These are phyloP conservation scores for Hypoxylon rubiginosum DNA, from an alignment of 2,329 filamentous ascomycete species.

Conservation along the genomic window DNA sequence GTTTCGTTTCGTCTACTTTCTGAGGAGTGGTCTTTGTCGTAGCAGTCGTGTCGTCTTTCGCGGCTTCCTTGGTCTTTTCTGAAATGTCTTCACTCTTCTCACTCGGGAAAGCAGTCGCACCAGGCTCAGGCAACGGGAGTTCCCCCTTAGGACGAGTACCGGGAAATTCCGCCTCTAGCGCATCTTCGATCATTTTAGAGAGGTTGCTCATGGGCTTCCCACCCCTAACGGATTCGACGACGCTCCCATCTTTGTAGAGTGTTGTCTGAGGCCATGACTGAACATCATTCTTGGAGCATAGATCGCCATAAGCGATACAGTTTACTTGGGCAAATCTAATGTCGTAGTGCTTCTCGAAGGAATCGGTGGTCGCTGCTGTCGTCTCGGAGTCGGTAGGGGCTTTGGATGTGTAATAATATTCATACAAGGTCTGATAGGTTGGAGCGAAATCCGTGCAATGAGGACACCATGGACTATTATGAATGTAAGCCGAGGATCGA, in stretches of 20 bases:
- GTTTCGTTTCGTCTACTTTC: slow-evolving; percentile 53
- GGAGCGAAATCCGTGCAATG: slow-evolving; percentile 87
- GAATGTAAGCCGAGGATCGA: slow-evolving; percentile 15
- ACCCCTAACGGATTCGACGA: slow-evolving; percentile 74
- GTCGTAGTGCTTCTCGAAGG: slow-evolving; percentile 85
- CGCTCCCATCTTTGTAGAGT: slow-evolving; percentile 83
- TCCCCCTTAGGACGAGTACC: slow-evolving; percentile 78
- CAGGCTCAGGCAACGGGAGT: slow-evolving; percentile 77
- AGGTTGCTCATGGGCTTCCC: slow-evolving; percentile 75
- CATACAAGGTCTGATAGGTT: slow-evolving; percentile 91
- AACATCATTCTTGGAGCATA: slow-evolving; percentile 78
- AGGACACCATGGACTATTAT: slow-evolving; percentile 68
- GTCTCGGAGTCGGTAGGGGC: slow-evolving; percentile 70
- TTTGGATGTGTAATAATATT: slow-evolving; percentile 92
- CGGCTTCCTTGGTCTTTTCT: slow-evolving; percentile 45
- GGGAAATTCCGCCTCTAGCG: slow-evolving; percentile 82
- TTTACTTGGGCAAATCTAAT: slow-evolving; percentile 90
- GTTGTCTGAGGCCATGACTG: slow-evolving; percentile 80
- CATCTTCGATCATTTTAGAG: slow-evolving; percentile 79
- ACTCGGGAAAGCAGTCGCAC: slow-evolving; percentile 65
- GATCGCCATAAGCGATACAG: slow-evolving; percentile 84
- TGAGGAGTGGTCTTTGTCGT: slow-evolving; percentile 36
- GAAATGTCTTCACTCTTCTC: slow-evolving; percentile 40
- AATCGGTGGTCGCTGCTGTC: slow-evolving; percentile 61
- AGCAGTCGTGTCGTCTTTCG: slow-evolving; percentile 48